These are phyloP conservation scores for Fusarium algeriense DNA, from an alignment of 2,329 filamentous ascomycete species.

Conservation along the genomic window DNA sequence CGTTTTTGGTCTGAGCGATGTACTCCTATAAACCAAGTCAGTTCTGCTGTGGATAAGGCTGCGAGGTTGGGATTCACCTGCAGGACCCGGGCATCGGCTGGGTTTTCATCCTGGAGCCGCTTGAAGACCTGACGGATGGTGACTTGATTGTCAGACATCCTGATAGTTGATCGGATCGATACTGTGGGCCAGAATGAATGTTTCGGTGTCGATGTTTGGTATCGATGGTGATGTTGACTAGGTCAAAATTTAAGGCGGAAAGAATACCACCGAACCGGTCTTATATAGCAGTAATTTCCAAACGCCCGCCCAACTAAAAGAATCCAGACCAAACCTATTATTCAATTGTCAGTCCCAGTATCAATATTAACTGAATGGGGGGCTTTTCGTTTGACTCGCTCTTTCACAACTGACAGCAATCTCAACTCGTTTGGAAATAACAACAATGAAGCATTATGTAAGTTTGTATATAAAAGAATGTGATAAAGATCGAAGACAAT, in stretches of 20 bases:
- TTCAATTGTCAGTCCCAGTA: not conserved
- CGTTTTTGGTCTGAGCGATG: conserved; percentile 24
- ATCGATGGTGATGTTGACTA: conserved; percentile 12
- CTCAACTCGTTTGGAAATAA: not conserved
- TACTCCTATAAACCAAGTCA: conserved; percentile 21
- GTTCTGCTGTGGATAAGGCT: not conserved
- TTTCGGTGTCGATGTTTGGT: not conserved
- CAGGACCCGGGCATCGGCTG: conserved; percentile 3
- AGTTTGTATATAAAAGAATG: not conserved
- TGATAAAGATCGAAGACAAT: not conserved
- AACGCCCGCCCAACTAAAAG: not conserved
- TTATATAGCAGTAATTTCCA: not conserved
- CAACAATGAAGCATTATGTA: not conserved
- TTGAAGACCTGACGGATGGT: conserved; percentile 17
- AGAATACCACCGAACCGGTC: not conserved
- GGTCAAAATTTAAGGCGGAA: not conserved
- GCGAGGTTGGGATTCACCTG: not conserved
- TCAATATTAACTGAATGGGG: not conserved
- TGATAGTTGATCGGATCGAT: not conserved
- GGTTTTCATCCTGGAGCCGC: conserved; percentile 8
- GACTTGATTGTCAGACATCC: conserved; percentile 2
- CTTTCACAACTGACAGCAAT: not conserved
- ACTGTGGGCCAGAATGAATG: not conserved
- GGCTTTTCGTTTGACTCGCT: conserved; percentile 1
- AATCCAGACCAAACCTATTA: not conserved